These are phyloP conservation scores for Tulasnella sp. DNA, from an alignment of 768 basidiomycete genomes.

Conservation along the genomic window DNA sequence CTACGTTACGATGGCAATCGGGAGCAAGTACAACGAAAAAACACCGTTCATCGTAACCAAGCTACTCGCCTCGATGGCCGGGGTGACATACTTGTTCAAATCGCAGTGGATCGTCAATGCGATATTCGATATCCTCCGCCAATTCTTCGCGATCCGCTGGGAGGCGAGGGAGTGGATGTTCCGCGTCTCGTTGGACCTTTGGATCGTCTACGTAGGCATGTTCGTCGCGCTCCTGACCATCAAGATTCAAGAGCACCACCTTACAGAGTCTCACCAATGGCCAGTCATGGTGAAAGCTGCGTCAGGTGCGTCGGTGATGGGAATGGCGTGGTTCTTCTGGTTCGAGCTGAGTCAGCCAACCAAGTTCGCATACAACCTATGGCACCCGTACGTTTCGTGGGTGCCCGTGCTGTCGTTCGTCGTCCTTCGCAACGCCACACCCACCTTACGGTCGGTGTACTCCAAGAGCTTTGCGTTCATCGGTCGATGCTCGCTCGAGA, in stretches of 20 bases:
- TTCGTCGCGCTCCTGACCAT: conserved; percentile 58
- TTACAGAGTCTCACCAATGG: conserved; percentile 66
- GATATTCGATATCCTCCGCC: conserved; percentile 52
- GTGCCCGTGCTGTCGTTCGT: conserved; percentile 72
- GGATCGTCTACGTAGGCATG: conserved; percentile 85
- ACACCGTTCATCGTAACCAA: conserved; percentile 59
- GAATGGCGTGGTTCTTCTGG: conserved; percentile 65
- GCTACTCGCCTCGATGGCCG: conserved; percentile 49
- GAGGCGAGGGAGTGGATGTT: conserved; percentile 81
- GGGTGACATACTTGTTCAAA: conserved; percentile 57
- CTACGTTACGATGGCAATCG: conserved; percentile 66
- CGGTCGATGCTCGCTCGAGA: conserved; percentile 80
- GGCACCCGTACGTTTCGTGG: conserved; percentile 74
- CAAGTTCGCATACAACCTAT: conserved; percentile 79
- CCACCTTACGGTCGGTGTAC: conserved; percentile 55
- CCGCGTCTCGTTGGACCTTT: conserved; percentile 79
- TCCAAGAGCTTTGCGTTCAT: conserved; percentile 68
- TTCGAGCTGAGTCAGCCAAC: conserved; percentile 68
- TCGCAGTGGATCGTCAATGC: conserved; percentile 50
- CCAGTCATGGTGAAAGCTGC: conserved; percentile 39
- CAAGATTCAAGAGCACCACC: conserved; percentile 60
- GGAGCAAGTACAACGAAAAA: conserved; percentile 62
- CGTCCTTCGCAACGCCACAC: conserved; percentile 64
- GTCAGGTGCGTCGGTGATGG: conserved; percentile 40
- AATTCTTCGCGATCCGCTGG: conserved; percentile 70